Conservation (phyloP, 768 basidiomycete genomes). For the Clitopilus passeckerianus region DNA sequence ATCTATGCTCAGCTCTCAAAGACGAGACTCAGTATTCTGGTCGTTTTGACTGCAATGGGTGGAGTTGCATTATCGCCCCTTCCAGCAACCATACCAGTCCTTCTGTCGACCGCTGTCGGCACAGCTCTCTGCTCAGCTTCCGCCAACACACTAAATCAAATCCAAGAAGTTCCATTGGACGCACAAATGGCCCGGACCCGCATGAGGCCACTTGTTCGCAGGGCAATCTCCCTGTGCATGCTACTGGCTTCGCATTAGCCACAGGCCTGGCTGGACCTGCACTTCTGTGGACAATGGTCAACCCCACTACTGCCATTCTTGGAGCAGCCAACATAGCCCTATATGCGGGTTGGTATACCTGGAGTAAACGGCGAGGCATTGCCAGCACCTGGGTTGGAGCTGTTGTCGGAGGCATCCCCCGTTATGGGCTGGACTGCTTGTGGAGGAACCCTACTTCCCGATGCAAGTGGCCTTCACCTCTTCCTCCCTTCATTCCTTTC, state of each 20-base stretch:
- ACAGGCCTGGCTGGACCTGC: slow-evolving; percentile 79
- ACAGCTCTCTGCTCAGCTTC: slow-evolving; percentile 90
- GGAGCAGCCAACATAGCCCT: slow-evolving; percentile 82
- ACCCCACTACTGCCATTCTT: slow-evolving; percentile 79
- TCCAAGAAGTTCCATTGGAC: slow-evolving; percentile 93
- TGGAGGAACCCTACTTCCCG: slow-evolving; percentile 72
- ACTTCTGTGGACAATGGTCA: slow-evolving; percentile 78
- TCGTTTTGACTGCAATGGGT: slow-evolving; percentile 86
- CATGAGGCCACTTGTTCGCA: slow-evolving; percentile 78
- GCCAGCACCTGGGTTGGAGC: slow-evolving; percentile 94
- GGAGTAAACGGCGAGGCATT: slow-evolving; percentile 78
- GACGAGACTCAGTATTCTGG: slow-evolving; percentile 73
- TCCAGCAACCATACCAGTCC: slow-evolving; percentile 75
- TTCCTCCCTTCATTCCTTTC: slow-evolving; percentile 62
- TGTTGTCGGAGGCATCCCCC: slow-evolving; percentile 88
- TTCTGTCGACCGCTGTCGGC: slow-evolving; percentile 84
- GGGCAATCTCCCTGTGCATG: slow-evolving; percentile 86
- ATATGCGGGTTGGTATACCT: slow-evolving; percentile 91
- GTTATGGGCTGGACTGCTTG: slow-evolving; percentile 99
- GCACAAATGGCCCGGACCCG: slow-evolving; percentile 95
- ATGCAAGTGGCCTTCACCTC: slow-evolving; percentile 46
- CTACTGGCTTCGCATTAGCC: slow-evolving; percentile 66
- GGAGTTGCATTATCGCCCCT: slow-evolving; percentile 91
- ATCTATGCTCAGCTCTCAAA: slow-evolving; percentile 85
- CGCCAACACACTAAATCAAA: slow-evolving; percentile 92